Percentiles rank a stretch among this genome's conserved stretches.
phyloP scores from a whole-genome alignment of 768 basidiomycete genomes.

The Stropharia rugosoannulata region DNA sequence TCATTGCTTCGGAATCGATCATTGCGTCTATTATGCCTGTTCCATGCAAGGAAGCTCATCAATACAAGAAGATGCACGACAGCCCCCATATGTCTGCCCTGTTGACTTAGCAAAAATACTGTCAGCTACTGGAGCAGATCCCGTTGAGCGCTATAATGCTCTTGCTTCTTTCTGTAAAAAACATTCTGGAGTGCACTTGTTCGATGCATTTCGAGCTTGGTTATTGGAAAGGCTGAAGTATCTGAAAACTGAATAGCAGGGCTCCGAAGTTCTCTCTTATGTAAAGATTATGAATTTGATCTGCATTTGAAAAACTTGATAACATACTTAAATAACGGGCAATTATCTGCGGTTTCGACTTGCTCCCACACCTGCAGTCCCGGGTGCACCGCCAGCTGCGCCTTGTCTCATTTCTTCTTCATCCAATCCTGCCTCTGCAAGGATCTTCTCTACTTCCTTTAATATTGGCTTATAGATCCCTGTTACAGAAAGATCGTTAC shows the following conservation, averaged over 20 bases:
- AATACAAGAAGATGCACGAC: constrained; percentile 31
- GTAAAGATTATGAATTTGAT: not conserved
- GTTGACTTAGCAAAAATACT: constrained; percentile 31
- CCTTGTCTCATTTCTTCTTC: constrained; percentile 74
- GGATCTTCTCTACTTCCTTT: constrained; percentile 78
- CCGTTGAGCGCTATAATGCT: constrained; percentile 20
- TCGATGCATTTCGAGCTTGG: constrained; percentile 27
- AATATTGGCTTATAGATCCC: constrained; percentile 82
- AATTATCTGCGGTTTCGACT: constrained; percentile 49
- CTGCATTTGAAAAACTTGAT: not conserved
- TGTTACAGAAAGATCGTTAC: constrained; percentile 20
- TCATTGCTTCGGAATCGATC: constrained; percentile 40
- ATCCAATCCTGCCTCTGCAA: constrained; percentile 82
- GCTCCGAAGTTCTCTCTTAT: too few species aligned
- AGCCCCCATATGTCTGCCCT: constrained; percentile 35
- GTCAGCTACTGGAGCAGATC: constrained; percentile 20
- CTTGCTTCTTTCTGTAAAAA: constrained; percentile 26
- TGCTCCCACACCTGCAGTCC: constrained; percentile 37
- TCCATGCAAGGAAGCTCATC: constrained; percentile 34
- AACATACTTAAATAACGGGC: not conserved
- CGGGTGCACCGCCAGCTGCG: constrained; percentile 42
- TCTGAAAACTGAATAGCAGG: not conserved
- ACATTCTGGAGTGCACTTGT: constrained; percentile 23
- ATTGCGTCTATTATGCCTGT: constrained; percentile 37
- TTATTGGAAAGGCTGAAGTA: constrained; percentile 1